Evolutionary conservation across 2,329 filamentous ascomycete genomes (phyloP).

Genomic region (Colletotrichum lupini): DNA sequence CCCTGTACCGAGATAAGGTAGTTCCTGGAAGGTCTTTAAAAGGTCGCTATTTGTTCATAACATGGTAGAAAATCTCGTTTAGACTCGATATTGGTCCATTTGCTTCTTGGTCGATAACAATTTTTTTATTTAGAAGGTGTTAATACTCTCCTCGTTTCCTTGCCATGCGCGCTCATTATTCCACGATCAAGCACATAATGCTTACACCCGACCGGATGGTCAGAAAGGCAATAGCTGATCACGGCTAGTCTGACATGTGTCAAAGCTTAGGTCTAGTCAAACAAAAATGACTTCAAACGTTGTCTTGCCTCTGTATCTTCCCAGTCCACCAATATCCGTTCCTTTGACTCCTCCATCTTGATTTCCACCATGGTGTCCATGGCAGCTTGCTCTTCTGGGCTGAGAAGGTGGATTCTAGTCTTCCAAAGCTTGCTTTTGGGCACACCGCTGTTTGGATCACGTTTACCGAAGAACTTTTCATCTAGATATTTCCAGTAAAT

Average conservation of each 20-base stretch:
- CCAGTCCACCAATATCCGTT: background rate
- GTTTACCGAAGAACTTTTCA: conserved; percentile 44
- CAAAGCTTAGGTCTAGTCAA: background rate
- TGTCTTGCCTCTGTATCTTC: background rate
- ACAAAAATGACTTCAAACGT: background rate
- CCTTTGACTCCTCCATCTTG: conserved; percentile 38
- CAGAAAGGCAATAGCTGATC: too few relatives aligned
- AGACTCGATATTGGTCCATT: too few relatives aligned
- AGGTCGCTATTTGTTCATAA: too few relatives aligned
- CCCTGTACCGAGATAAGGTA: background rate
- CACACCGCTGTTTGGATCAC: conserved; percentile 33
- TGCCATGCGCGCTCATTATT: too few relatives aligned
- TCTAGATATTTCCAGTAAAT: conserved; percentile 52
- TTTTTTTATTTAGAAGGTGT: too few relatives aligned
- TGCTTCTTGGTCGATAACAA: too few relatives aligned
- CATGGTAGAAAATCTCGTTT: too few relatives aligned
- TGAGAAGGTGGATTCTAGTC: conserved; percentile 39
- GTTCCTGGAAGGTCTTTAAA: too few relatives aligned
- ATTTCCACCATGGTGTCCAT: conserved; percentile 42
- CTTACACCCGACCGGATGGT: too few relatives aligned
- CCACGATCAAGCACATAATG: too few relatives aligned
- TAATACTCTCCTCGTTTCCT: too few relatives aligned
- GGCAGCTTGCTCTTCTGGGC: conserved; percentile 32
- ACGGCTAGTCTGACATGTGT: too few relatives aligned
- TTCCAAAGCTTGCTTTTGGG: conserved; percentile 13